phyloP scores from a whole-genome alignment of 108 stramenopile genomes.

The Skeletonema tropicum region DNA sequence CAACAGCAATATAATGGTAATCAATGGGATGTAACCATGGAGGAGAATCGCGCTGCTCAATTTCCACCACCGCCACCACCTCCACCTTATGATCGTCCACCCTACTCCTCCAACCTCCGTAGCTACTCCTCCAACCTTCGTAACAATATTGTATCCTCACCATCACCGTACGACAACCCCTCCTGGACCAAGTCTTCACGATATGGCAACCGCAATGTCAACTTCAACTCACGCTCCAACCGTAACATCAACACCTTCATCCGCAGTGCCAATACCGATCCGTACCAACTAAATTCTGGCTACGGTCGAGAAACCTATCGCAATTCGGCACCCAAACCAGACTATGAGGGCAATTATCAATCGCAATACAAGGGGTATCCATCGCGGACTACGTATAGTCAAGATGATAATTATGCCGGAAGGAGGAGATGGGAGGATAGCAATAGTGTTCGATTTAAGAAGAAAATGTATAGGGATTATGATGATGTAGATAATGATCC shows the following conservation, averaged over 20 bases:
- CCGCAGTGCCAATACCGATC: neutral
- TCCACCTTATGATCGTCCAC: constrained; percentile 1
- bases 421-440: neutral
- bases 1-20: neutral
- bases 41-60: neutral
- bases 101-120: neutral
- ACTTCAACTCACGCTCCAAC: neutral
- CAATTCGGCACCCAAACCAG: neutral
- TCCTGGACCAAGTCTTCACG: constrained; percentile 1
- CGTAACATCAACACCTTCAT: neutral
- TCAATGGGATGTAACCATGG: neutral
- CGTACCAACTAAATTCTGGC: neutral
- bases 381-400: neutral
- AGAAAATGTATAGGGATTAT: neutral
- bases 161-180: neutral
- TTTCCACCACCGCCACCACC: neutral
- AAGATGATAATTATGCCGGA: neutral
- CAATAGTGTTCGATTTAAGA: neutral
- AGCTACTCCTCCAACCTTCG: no score
- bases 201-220: neutral
- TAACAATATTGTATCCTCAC: neutral
- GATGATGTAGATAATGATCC: constrained; percentile 2
- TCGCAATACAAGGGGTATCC: neutral
- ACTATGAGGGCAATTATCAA: neutral
- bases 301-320: neutral